These are phyloP conservation scores for Tuber calosporum DNA, from an alignment of 495 filamentous ascomycete species.

Conservation along the genomic window DNA sequence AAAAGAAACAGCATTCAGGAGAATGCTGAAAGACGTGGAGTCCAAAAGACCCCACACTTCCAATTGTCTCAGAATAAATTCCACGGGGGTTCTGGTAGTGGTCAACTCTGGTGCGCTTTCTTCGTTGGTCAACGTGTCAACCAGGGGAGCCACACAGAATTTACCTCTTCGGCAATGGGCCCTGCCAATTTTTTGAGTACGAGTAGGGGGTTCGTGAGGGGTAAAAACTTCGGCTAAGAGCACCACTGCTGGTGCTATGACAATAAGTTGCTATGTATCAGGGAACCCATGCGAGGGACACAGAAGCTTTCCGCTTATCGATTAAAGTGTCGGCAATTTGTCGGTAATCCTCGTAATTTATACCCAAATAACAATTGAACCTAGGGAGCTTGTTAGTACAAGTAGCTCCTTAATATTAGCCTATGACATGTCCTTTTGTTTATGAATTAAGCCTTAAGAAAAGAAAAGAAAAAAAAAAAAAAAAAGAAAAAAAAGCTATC, in stretches of 20 bases:
- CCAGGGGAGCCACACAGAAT: slow-evolving; percentile 19
- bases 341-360: neutral
- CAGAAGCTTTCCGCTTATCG: neutral
- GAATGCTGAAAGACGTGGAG: slow-evolving; percentile 28
- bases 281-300: neutral
- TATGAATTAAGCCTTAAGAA: neutral
- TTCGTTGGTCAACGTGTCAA: slow-evolving; percentile 37
- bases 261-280: neutral
- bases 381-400: neutral
- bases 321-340: neutral
- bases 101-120: slow-evolving; percentile 19
- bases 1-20: slow-evolving; percentile 20
- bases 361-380: neutral
- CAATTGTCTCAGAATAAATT: slow-evolving; percentile 15
- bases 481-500: neutral
- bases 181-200: slow-evolving; percentile 3
- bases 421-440: neutral
- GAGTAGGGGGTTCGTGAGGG: neutral
- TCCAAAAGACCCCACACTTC: slow-evolving; percentile 25
- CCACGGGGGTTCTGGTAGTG: slow-evolving; percentile 3
- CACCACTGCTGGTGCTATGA: neutral
- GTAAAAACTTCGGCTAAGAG: neutral
- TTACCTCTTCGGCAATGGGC: slow-evolving; percentile 12
- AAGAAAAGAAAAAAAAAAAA: no score
- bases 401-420: neutral